Percentiles rank a stretch among this genome's conserved stretches.
These are phyloP conservation scores for Styphnolobium japonicum DNA, from an alignment of 306 rosid species.

Conservation along the genomic window DNA sequence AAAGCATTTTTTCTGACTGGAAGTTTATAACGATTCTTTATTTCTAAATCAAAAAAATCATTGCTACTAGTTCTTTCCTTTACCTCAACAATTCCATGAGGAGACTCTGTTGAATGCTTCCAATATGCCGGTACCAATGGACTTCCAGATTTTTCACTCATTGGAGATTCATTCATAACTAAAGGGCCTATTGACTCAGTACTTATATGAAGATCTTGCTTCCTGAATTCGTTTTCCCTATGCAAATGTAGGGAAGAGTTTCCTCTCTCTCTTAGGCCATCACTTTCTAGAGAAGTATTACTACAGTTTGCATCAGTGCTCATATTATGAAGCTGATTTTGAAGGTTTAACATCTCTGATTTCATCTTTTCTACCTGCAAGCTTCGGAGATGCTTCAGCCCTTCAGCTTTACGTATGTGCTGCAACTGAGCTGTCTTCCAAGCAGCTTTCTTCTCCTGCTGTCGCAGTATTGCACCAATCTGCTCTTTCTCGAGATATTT, in stretches of 20 bases:
- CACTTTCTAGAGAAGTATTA: conserved; percentile 49
- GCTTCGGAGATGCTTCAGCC: conserved; percentile 70
- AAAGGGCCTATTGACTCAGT: conserved; percentile 29
- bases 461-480: conserved; percentile 79
- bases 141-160: conserved; percentile 36
- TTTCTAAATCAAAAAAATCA: conserved; percentile 33
- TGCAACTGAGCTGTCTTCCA: conserved; percentile 80
- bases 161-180: conserved; percentile 52
- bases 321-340: conserved; percentile 62
- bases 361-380: conserved; percentile 96
- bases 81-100: conserved; percentile 53
- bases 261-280: conserved; percentile 52
- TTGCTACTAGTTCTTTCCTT: conserved; percentile 33
- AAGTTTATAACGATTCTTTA: conserved; percentile 34
- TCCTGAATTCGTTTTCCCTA: conserved; percentile 31
- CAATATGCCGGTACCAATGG: conserved; percentile 37
- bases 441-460: conserved; percentile 87
- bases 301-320: conserved; percentile 47
- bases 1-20: conserved; percentile 58
- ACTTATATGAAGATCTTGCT: conserved; percentile 40
- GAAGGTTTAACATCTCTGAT: conserved; percentile 86
- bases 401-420: conserved; percentile 69
- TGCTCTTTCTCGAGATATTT: conserved; percentile 91
- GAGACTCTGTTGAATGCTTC: conserved; percentile 41
- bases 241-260: conserved; percentile 31